These are phyloP conservation scores for Metschnikowia peoriensis DNA, from an alignment of 805 yeast species.

Conservation along the genomic window DNA sequence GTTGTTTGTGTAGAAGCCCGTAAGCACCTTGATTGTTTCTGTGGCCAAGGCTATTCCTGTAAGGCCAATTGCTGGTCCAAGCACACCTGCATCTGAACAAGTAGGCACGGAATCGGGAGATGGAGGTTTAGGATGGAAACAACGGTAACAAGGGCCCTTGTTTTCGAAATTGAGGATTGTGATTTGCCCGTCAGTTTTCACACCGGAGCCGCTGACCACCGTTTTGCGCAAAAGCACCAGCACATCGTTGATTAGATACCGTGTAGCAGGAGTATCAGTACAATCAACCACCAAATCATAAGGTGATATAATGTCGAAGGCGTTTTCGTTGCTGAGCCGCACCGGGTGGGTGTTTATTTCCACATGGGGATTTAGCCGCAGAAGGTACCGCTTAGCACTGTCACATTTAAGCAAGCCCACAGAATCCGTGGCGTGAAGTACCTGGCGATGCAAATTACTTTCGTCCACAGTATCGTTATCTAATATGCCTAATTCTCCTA, in stretches of 20 bases:
- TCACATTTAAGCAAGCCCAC: slow-evolving; percentile 76
- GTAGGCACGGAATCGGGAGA: slow-evolving; percentile 77
- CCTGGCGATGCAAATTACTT: slow-evolving; percentile 88
- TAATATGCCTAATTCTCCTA: slow-evolving; percentile 80
- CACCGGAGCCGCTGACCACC: slow-evolving; percentile 87
- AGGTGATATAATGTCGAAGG: slow-evolving; percentile 55
- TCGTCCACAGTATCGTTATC: slow-evolving; percentile 83
- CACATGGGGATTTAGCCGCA: slow-evolving; percentile 67
- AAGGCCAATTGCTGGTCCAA: slow-evolving; percentile 95
- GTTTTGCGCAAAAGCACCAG: slow-evolving; percentile 68
- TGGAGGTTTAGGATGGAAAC: slow-evolving; percentile 90
- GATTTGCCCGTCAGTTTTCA: slow-evolving; percentile 88
- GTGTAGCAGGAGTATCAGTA: slow-evolving; percentile 86
- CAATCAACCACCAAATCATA: slow-evolving; percentile 88
- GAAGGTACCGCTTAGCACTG: slow-evolving; percentile 62
- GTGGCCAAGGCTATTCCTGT: slow-evolving; percentile 88
- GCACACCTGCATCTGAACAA: slow-evolving; percentile 90
- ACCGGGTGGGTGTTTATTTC: slow-evolving; percentile 49
- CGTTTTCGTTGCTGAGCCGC: slow-evolving; percentile 54
- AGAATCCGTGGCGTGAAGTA: slow-evolving; percentile 64
- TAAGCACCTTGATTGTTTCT: slow-evolving; percentile 75
- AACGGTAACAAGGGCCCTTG: slow-evolving; percentile 90
- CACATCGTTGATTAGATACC: slow-evolving; percentile 85
- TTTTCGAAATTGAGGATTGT: slow-evolving; percentile 63
- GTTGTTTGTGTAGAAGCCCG: slow-evolving; percentile 50